Evolutionary conservation across 306 rosid species (phyloP), one percentile per base, ranked within the genome.

Genomic region (Malus sieversii): DNA sequence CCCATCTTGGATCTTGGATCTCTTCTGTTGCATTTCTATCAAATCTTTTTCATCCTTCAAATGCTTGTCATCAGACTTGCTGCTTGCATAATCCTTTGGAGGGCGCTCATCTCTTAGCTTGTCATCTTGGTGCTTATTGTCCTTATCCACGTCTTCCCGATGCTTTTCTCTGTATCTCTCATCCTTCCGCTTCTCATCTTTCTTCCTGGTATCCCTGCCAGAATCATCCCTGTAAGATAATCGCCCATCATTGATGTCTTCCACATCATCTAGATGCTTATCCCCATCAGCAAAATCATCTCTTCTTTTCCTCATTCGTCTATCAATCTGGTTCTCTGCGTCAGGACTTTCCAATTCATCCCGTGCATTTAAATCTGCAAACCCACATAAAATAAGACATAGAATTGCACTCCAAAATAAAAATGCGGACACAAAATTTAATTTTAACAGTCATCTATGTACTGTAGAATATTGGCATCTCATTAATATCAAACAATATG

Each of bases 121-220:
- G 61, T 89, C 98, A 79, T 89, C 87, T 57, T 89, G 85, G 45
- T 85, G 90, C 85, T 89, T 94, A 84, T 78, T 90, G 77, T 92
- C 98, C 84, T 81, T 86, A 46, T 89, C 96, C 69, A 79, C 64
- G 68, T 89, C 97, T 75, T 92, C 97, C 78, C 89, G 82, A 74
- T 83, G 78, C 78, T 88, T 96, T 84, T 90, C 98, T 79, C 79
- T 86, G 66, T 86, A 81, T 82, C 86, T 90, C 40, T 96, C 99
- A 80, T 96, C 98, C 81, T 82, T 96, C 74, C 87, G 93, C 79
- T 86, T 96, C 81, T 96, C 99, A 83, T 89, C 93, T 86, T 87
- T 96, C 71, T 83, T 87, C 76, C 84, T 88, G 66, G 81, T 93
- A 75, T 92, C 98, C 85, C 84, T 89, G 51, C 83, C 74, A 84